Evolutionary conservation across 805 yeast genomes (phyloP).

Genomic region (Saccharomycopsis sp.): DNA sequence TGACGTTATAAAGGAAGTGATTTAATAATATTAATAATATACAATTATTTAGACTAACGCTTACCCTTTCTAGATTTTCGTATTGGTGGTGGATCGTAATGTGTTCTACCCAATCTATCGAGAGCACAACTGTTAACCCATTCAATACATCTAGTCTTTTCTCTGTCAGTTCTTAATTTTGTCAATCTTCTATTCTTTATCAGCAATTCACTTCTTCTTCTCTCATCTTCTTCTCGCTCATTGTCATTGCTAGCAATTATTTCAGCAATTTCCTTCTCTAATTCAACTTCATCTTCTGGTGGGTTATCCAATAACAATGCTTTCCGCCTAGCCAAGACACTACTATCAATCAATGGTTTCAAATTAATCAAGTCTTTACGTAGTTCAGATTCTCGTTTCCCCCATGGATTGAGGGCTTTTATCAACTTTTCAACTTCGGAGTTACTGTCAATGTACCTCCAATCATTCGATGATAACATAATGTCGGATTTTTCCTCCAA

Average conservation of each 20-base stretch:
- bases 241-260: conserved; percentile 31
- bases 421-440: conserved; percentile 51
- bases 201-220: conserved; percentile 29
- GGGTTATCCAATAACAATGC: conserved; percentile 40
- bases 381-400: conserved; percentile 61
- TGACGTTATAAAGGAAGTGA: conserved; percentile 1
- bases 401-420: conserved; percentile 70
- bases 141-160: conserved; percentile 40
- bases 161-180: conserved; percentile 34
- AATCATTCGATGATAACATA: conserved; percentile 43
- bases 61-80: background rate
- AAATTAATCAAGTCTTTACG: conserved; percentile 52
- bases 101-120: conserved; percentile 42
- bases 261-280: conserved; percentile 33
- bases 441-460: conserved; percentile 65
- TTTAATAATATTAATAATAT: conserved; percentile 6
- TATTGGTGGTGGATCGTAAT: conserved; percentile 42
- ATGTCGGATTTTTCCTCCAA: conserved; percentile 61
- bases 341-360: conserved; percentile 44
- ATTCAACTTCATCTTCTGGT: conserved; percentile 36
- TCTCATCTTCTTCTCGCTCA: conserved; percentile 24
- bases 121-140: conserved; percentile 60
- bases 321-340: conserved; percentile 53
- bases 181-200: conserved; percentile 30
- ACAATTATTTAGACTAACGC: too few species aligned